Evolutionary conservation across 2,329 filamentous ascomycete species (phyloP).

Genomic region (Davidsoniella eucalypti): DNA sequence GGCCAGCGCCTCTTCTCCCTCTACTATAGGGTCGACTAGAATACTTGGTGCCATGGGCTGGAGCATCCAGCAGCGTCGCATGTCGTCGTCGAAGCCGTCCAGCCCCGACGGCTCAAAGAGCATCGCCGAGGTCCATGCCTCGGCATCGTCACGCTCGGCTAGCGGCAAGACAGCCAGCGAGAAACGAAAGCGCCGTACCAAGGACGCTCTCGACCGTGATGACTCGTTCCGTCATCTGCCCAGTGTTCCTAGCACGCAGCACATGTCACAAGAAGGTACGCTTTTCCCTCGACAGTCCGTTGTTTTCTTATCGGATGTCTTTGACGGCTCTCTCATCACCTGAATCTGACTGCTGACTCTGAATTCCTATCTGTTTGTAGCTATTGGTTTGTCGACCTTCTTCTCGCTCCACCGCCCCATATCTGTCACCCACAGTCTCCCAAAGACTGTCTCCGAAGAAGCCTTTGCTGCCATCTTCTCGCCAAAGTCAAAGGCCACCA

Average conservation of each 20-base stretch:
- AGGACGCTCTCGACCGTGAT: slow-evolving; percentile 29
- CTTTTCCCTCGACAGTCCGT: slow-evolving; percentile 3
- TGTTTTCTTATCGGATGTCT: neutral
- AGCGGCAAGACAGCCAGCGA: slow-evolving; percentile 30
- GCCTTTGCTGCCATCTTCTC: slow-evolving; percentile 77
- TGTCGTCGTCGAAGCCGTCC: slow-evolving; percentile 46
- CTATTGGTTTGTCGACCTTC: slow-evolving; percentile 77
- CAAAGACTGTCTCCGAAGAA: slow-evolving; percentile 51
- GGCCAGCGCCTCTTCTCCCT: slow-evolving; percentile 4
- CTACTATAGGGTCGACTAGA: slow-evolving; percentile 18
- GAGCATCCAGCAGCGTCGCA: slow-evolving; percentile 35
- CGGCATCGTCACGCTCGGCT: slow-evolving; percentile 25
- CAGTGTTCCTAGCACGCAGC: slow-evolving; percentile 57
- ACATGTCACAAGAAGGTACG: slow-evolving; percentile 52
- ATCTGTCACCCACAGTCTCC: slow-evolving; percentile 70
- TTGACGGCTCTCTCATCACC: neutral
- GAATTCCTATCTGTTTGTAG: slow-evolving; percentile 28
- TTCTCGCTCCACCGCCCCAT: slow-evolving; percentile 94
- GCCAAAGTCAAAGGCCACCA: slow-evolving; percentile 30
- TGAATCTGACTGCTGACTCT: slow-evolving; percentile 12
- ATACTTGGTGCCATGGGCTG: slow-evolving; percentile 25
- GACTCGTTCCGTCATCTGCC: slow-evolving; percentile 43
- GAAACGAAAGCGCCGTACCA: slow-evolving; percentile 43
- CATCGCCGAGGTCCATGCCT: slow-evolving; percentile 24
- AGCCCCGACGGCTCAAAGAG: slow-evolving; percentile 39